Evolutionary conservation across 2,329 filamentous ascomycete genomes (phyloP).

Genomic region (Diatrype stigma): DNA sequence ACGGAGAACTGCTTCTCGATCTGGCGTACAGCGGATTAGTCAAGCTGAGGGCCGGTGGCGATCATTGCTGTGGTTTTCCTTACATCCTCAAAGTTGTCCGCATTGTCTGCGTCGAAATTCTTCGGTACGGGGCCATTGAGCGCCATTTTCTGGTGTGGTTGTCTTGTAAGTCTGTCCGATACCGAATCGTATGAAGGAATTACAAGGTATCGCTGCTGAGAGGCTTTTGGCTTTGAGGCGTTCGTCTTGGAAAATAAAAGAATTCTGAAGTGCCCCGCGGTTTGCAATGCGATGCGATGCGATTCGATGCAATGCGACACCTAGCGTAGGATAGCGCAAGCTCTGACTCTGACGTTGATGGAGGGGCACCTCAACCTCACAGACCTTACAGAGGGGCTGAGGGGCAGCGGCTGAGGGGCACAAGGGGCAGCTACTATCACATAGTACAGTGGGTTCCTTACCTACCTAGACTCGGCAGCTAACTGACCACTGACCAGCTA

Average conservation of each 20-base stretch:
- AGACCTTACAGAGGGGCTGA: no score
- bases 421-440: no score
- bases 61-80: slow-evolving; percentile 6
- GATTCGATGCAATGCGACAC: not conserved
- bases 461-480: no score
- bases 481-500: no score
- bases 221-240: no score
- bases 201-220: no score
- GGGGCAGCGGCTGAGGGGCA: no score
- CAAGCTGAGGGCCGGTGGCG: no score
- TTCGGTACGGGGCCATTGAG: slow-evolving; percentile 29
- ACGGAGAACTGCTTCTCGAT: slow-evolving; percentile 99
- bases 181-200: no score
- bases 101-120: slow-evolving; percentile 45
- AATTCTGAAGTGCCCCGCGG: not conserved
- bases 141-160: not conserved
- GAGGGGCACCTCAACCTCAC: not conserved
- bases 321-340: no score
- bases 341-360: not conserved
- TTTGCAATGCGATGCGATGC: not conserved
- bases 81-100: slow-evolving; percentile 28
- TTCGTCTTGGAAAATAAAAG: not conserved
- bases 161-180: no score
- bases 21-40: slow-evolving; percentile 37
- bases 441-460: no score